Evolutionary conservation across 2,329 filamentous ascomycete species (phyloP).

Genomic region (Aspergillus sp.): DNA sequence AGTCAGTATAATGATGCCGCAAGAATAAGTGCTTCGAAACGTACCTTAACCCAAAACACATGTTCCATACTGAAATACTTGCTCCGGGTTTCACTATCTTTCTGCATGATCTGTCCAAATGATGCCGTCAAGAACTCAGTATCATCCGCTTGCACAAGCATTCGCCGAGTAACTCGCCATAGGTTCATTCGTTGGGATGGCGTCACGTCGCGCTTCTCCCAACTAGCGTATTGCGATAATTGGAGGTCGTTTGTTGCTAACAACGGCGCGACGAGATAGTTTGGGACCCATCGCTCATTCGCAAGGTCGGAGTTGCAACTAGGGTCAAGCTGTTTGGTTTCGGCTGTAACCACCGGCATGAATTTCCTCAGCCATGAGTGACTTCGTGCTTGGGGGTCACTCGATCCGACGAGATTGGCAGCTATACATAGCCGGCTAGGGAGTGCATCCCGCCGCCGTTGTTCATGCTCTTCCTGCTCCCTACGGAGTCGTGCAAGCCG

Average conservation of each 20-base stretch:
- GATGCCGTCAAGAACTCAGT: slow-evolving; percentile 36
- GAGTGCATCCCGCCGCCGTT: slow-evolving; percentile 46
- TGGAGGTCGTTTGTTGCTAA: slow-evolving; percentile 51
- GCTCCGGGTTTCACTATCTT: slow-evolving; percentile 44
- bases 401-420: slow-evolving; percentile 46
- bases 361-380: slow-evolving; percentile 47
- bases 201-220: slow-evolving; percentile 47
- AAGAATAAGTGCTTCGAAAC: slow-evolving; percentile 8
- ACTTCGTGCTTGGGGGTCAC: slow-evolving; percentile 42
- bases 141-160: slow-evolving; percentile 45
- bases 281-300: slow-evolving; percentile 50
- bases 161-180: slow-evolving; percentile 48
- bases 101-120: slow-evolving; percentile 39
- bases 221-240: slow-evolving; percentile 48
- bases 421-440: slow-evolving; percentile 46
- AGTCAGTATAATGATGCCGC: neutral
- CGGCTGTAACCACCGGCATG: slow-evolving; percentile 47
- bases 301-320: slow-evolving; percentile 35
- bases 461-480: slow-evolving; percentile 48
- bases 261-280: slow-evolving; percentile 49
- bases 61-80: slow-evolving; percentile 52
- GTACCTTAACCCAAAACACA: slow-evolving; percentile 53
- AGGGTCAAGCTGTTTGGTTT: slow-evolving; percentile 44
- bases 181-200: slow-evolving; percentile 44
- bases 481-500: slow-evolving; percentile 45